Evolutionary conservation across 1,284 basidiomycete genomes (phyloP), one percentile per base, ranked within the genome.

Genomic region (Sphagnurus paluster): DNA sequence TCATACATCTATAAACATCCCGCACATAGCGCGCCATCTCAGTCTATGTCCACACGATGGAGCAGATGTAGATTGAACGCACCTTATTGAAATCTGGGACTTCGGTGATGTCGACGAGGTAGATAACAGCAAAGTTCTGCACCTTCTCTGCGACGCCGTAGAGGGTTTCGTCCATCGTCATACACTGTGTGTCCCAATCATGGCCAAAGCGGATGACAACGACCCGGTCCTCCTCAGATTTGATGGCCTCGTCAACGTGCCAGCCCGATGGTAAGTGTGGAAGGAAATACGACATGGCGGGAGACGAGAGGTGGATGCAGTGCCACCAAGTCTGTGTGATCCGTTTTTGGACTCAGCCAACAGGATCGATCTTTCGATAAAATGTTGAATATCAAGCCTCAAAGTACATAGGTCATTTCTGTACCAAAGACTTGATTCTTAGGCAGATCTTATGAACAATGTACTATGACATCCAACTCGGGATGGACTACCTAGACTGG

Each of bases 61-160:
- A 26, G 25, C 2, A 17, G n/a, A 28, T 20, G 21, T 35, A 14
- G 8, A 13, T 10, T 19, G 5, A 39, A 35, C 40, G 14, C 56
- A 90, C 94, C 84, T 97, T 99, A 71, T 96, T 99, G 69, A 99
- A 99, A 65, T 99, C 96, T 1, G 97, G 97, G 1, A 99, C 97
- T 56, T 94, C 86, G 0, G 93, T 98, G 62, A 97, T 98, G 66
- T 99, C 96, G 21, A 88, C 87, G 10, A 98, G 76, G 64, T 97
- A 99, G 56, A 98, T 90, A 54, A 98, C 93, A 2, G 94, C 95
- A 69, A 97, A 98, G 72, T 99, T 98, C 72, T 97, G 93, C 3
- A 99, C 93, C 68, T 93, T 95, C 69, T 98, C 96, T 1, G 90
- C 87, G 41, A 98, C 88, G 9, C 82, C 77, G 66, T 94, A 93